Evolutionary conservation across 768 basidiomycete genomes (phyloP), one percentile per base, ranked within the genome.

Genomic region (Termitomyces sp.): DNA sequence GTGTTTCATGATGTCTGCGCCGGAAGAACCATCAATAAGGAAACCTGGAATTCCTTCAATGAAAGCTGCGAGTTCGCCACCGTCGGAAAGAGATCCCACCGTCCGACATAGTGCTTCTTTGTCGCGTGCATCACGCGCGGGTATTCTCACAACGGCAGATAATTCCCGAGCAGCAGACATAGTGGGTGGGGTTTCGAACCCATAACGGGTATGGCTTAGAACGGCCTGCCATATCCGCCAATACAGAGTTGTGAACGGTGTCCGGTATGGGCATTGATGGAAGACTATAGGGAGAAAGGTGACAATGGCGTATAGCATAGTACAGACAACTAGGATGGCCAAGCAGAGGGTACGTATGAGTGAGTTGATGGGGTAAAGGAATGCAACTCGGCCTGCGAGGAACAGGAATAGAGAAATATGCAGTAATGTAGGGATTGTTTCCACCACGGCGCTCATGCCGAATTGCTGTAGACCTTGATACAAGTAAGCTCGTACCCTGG

Each of bases 331-430:
- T n/a, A 73, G 57, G 41, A 74, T 60, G 13, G 53, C 68, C 36
- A 70, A 47, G 20, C 69, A 65, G 18, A 75, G 62, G 53, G 68
- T 66, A 37, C 67, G 66, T 50, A 78, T 63, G 42, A 49, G 52
- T 13, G 61, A 14, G 58, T 74, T 74, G 18, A 79, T 61, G 20
- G 72, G 65, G 55, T 61, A 65, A 20, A 80, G 64, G 61, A 80
- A 78, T 22, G 72, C 67, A 31, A 79, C 63, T 22, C 82, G 68
- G 44, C 79, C 76, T 52, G 75, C 71, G 62, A 84, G 74, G 66
- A 82, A 82, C 4, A 82, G 67, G 29, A 80, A 73, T 22, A 82
- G 67, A 1, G 79, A 77, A 5, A 76, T 64, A 59, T 81, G 81
- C 24, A 82, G 69, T 10, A 81, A 72, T 6, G 73, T 67, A 1